Conservation (phyloP, 2,329 filamentous ascomycete genomes). For the Cadophora sp. region DNA sequence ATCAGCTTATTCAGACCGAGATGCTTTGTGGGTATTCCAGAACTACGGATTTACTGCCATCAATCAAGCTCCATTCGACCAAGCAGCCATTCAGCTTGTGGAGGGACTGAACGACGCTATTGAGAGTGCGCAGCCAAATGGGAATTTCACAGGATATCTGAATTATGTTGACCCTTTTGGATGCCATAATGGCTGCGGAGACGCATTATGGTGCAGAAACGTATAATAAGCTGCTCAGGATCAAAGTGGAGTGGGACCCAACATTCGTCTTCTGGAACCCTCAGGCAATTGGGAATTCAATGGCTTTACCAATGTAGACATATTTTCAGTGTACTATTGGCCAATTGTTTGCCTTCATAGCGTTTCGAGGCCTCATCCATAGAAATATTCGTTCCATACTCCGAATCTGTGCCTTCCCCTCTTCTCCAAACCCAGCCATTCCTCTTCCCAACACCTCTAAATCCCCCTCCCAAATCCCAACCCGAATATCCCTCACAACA, state of each 20-base stretch:
- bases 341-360: no score
- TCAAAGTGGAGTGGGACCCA: slow-evolving; percentile 37
- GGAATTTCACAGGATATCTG: slow-evolving; percentile 38
- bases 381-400: no score
- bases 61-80: slow-evolving; percentile 27
- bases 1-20: slow-evolving; percentile 27
- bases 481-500: not conserved
- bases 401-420: not conserved
- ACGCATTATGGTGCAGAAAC: slow-evolving; percentile 39
- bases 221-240: slow-evolving; percentile 32
- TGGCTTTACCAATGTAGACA: not conserved
- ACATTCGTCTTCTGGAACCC: slow-evolving; percentile 38
- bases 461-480: not conserved
- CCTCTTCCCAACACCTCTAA: not conserved
- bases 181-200: slow-evolving; percentile 25
- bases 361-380: no score
- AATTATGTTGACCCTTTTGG: slow-evolving; percentile 40
- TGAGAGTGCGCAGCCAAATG: slow-evolving; percentile 34
- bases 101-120: slow-evolving; percentile 35
- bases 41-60: slow-evolving; percentile 23
- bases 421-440: not conserved
- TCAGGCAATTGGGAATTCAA: slow-evolving; percentile 32
- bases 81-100: slow-evolving; percentile 18
- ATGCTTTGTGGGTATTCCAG: slow-evolving; percentile 33
- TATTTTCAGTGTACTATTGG: no score